phyloP scores from a whole-genome alignment of 2,329 filamentous ascomycete species.

The Bipolaris bicolor region DNA sequence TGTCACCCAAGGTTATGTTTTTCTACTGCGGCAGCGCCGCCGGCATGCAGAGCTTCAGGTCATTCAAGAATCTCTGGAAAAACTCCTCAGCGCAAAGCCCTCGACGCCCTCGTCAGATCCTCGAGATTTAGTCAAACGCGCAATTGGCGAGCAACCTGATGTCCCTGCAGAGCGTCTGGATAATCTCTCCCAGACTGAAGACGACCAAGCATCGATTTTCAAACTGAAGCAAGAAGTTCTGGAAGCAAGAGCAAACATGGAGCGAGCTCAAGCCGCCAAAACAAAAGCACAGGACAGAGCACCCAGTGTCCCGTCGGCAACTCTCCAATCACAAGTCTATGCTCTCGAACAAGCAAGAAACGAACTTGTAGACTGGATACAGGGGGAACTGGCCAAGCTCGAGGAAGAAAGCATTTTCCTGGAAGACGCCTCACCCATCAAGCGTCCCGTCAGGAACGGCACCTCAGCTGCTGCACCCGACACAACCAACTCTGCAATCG shows the following conservation, averaged over 20 bases:
- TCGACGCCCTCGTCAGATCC: constrained; percentile 35
- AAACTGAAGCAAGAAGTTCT: constrained; percentile 50
- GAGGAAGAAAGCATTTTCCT: constrained; percentile 46
- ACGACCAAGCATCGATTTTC: constrained; percentile 38
- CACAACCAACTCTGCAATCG: background rate
- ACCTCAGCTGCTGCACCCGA: background rate
- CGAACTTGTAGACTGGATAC: constrained; percentile 59
- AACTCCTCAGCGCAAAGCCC: constrained; percentile 45
- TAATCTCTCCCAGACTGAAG: constrained; percentile 24
- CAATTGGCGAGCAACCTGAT: constrained; percentile 46
- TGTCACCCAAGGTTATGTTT: constrained; percentile 47
- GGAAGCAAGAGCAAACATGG: constrained; percentile 42
- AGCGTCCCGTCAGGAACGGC: constrained; percentile 22
- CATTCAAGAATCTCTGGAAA: constrained; percentile 54
- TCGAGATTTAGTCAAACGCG: constrained; percentile 33
- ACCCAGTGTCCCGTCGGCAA: constrained; percentile 4
- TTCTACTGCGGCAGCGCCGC: constrained; percentile 54
- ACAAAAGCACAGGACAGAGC: constrained; percentile 20
- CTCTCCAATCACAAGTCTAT: constrained; percentile 39
- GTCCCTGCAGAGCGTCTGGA: constrained; percentile 44
- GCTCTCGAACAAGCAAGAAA: constrained; percentile 55
- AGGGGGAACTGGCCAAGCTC: constrained; percentile 55
- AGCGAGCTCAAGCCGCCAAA: constrained; percentile 35
- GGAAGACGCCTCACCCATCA: constrained; percentile 43
- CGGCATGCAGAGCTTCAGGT: constrained; percentile 55